Percentiles rank a stretch among this genome's conserved stretches.
Conservation (phyloP, 371 early-diverging fungal genomes). For the Batkoa obscura region DNA sequence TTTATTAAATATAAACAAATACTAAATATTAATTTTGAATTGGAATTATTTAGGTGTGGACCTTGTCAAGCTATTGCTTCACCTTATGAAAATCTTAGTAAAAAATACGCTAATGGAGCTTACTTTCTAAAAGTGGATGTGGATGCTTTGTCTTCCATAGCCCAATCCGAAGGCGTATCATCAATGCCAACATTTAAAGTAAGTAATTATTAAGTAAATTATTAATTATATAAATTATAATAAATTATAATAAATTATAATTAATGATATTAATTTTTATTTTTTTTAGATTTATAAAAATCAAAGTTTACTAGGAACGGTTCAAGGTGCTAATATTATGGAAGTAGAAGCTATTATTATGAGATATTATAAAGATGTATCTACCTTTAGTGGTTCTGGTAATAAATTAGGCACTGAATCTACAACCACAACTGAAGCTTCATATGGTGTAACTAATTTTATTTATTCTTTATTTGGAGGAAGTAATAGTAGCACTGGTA, state of each 20-base stretch:
- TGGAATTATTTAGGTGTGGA: slow-evolving; percentile 4
- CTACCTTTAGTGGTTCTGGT: slow-evolving; percentile 4
- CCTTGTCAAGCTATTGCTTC: slow-evolving; percentile 6
- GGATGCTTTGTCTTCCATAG: neutral
- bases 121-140: slow-evolving; percentile 7
- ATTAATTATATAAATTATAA: neutral
- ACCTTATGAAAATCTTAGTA: slow-evolving; percentile 1
- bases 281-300: slow-evolving; percentile 3
- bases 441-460: too few species aligned
- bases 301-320: neutral
- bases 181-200: slow-evolving; percentile 8
- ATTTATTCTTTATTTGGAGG: too few species aligned
- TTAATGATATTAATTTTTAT: neutral
- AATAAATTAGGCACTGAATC: slow-evolving; percentile 2
- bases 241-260: too few species aligned
- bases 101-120: slow-evolving; percentile 7
- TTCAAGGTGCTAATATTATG: neutral
- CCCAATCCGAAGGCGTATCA: neutral
- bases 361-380: slow-evolving; percentile 1
- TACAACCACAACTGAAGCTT: too few species aligned
- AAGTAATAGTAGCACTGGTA: too few species aligned
- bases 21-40: neutral
- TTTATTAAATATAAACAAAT: too few species aligned
- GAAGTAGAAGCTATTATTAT: slow-evolving; percentile 3
- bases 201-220: neutral